These are phyloP conservation scores for Funneliformis mosseae DNA, from an alignment of 192 early-diverging fungal species.

Conservation along the genomic window DNA sequence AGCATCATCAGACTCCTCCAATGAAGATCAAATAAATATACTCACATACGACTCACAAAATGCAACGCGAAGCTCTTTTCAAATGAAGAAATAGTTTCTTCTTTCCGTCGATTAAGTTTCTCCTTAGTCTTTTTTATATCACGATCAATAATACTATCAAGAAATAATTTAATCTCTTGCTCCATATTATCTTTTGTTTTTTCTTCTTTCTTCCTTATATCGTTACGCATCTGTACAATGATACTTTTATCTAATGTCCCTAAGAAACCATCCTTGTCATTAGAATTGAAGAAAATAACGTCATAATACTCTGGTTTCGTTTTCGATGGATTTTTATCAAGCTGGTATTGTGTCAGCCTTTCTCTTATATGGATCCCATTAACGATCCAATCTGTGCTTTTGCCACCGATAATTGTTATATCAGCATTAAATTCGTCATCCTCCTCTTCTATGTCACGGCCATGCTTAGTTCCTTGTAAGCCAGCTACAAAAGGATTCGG, in stretches of 20 bases:
- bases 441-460: neutral
- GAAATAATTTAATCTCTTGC: conserved; percentile 3
- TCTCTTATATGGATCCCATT: conserved; percentile 11
- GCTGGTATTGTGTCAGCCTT: conserved; percentile 23
- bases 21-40: conserved; percentile 20
- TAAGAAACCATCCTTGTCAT: conserved; percentile 12
- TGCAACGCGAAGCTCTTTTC: neutral
- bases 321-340: conserved; percentile 18
- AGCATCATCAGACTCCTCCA: neutral
- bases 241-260: conserved; percentile 21
- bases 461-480: conserved; percentile 7
- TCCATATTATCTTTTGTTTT: conserved; percentile 22
- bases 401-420: neutral
- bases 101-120: no score
- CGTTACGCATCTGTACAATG: neutral
- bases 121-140: conserved; percentile 27
- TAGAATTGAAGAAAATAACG: conserved; percentile 23
- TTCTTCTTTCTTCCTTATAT: conserved; percentile 20
- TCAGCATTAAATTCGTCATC: conserved; percentile 5
- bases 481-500: neutral
- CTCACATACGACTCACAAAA: conserved; percentile 21
- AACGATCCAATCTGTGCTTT: conserved; percentile 5
- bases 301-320: conserved; percentile 9
- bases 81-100: neutral
- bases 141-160: conserved; percentile 10